These are phyloP conservation scores for Vicia faba DNA, from an alignment of 306 rosid genomes.

Conservation along the genomic window DNA sequence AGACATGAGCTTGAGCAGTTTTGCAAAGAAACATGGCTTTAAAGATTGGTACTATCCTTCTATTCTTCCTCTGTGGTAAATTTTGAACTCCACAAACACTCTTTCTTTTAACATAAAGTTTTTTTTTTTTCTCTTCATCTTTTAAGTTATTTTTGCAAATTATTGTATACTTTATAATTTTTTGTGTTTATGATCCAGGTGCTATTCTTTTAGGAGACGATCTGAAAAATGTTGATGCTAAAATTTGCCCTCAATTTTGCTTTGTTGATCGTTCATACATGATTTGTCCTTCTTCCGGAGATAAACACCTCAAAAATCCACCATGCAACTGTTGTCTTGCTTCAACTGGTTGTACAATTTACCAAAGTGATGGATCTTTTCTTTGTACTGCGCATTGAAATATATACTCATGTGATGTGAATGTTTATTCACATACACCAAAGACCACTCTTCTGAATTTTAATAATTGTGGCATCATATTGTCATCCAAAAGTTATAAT, in stretches of 20 bases:
- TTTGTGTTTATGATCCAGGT: constrained; percentile 33
- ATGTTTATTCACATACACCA: not conserved
- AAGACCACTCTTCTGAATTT: too few species aligned
- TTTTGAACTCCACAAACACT: too few species aligned
- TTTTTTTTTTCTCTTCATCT: too few species aligned
- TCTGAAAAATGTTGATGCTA: constrained; percentile 11
- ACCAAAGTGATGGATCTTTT: constrained; percentile 34
- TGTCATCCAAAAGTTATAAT: too few species aligned
- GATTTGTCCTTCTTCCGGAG: constrained; percentile 55
- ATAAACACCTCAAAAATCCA: constrained; percentile 36
- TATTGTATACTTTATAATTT: too few species aligned
- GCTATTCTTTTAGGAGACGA: constrained; percentile 21
- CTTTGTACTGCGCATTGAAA: constrained; percentile 33
- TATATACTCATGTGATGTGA: not conserved
- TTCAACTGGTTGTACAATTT: constrained; percentile 40
- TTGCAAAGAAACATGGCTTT: too few species aligned
- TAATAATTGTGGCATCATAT: too few species aligned
- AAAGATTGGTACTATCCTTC: too few species aligned
- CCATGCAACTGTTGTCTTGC: constrained; percentile 53
- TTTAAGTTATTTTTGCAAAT: too few species aligned
- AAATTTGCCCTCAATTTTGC: constrained; percentile 34
- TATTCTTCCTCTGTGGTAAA: too few species aligned
- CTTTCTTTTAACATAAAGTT: too few species aligned
- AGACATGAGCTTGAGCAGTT: too few species aligned
- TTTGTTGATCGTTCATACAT: constrained; percentile 34